These are phyloP conservation scores for Suhomyces sp. DNA, from an alignment of 805 yeast genomes.

Conservation along the genomic window DNA sequence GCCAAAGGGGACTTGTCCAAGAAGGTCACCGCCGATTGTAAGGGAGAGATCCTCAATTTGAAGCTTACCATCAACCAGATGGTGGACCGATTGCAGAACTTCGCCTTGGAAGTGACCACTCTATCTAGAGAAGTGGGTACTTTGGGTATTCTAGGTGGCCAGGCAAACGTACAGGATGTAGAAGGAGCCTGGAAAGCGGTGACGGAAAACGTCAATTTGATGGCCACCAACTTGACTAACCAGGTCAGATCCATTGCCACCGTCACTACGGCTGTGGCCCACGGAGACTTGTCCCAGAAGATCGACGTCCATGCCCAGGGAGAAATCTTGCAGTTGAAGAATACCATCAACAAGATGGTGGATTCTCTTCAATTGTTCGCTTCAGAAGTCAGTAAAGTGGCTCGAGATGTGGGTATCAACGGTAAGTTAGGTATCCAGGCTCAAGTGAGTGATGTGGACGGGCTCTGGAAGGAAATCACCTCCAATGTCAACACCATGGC, in stretches of 20 bases:
- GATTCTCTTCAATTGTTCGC: slow-evolving; percentile 86
- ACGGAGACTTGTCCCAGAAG: slow-evolving; percentile 82
- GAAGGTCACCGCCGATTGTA: slow-evolving; percentile 83
- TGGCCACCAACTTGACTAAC: slow-evolving; percentile 53
- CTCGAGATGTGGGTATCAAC: slow-evolving; percentile 89
- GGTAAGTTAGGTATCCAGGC: slow-evolving; percentile 93
- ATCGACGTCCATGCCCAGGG: slow-evolving; percentile 90
- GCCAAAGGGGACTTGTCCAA: slow-evolving; percentile 80
- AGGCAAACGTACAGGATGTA: slow-evolving; percentile 49
- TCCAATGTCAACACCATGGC: slow-evolving; percentile 94
- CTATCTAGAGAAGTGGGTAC: slow-evolving; percentile 48
- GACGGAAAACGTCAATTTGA: slow-evolving; percentile 44
- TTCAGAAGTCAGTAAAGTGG: slow-evolving; percentile 83
- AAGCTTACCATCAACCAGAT: slow-evolving; percentile 48
- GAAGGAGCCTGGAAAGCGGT: slow-evolving; percentile 53
- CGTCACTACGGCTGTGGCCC: slow-evolving; percentile 89
- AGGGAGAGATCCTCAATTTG: slow-evolving; percentile 53
- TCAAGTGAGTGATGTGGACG: slow-evolving; percentile 86
- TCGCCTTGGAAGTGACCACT: slow-evolving; percentile 46
- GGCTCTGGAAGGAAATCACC: slow-evolving; percentile 88
- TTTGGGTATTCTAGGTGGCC: slow-evolving; percentile 48
- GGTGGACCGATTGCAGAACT: slow-evolving; percentile 50
- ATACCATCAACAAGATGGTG: slow-evolving; percentile 90
- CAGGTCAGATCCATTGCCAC: slow-evolving; percentile 89
- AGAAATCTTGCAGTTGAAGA: slow-evolving; percentile 79